A percentile compares a stretch with the other conserved stretches of the same genome.
Conservation (phyloP, 2,329 filamentous ascomycete genomes). For the Pseudogymnoascus sp. region DNA sequence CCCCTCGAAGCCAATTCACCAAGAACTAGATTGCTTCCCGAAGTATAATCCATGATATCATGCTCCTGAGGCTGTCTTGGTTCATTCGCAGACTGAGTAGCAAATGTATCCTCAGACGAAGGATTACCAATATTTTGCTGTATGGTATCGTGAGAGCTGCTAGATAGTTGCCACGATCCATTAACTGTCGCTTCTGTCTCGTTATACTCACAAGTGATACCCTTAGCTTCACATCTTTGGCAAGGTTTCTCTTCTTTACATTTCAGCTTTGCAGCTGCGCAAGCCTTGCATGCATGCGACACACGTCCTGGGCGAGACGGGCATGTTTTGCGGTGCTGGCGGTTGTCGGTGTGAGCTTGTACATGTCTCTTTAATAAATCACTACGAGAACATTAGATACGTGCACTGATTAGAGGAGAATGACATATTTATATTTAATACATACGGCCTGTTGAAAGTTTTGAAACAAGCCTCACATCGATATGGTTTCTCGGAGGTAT, state of each 20-base stretch:
- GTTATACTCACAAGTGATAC: constrained; percentile 10
- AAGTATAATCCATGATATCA: constrained; percentile 1
- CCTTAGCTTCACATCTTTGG: constrained; percentile 6
- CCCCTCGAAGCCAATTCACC: background rate
- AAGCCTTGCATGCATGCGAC: constrained; percentile 14
- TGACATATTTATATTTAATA: background rate
- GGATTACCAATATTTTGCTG: background rate
- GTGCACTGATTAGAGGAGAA: background rate
- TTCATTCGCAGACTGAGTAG: background rate
- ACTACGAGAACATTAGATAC: background rate
- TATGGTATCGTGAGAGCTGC: background rate
- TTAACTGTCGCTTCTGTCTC: background rate
- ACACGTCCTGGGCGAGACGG: constrained; percentile 1
- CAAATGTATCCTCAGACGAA: background rate
- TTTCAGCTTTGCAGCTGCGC: constrained; percentile 15
- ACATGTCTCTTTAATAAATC: background rate
- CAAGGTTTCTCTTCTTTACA: constrained; percentile 16
- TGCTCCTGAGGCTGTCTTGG: background rate
- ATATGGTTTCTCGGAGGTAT: constrained; percentile 14
- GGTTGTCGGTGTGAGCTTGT: background rate
- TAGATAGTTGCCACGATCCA: background rate
- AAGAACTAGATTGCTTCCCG: background rate
- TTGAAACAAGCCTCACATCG: constrained; percentile 11
- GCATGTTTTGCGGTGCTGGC: background rate
- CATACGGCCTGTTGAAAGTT: constrained; percentile 8